Evolutionary conservation across 192 early-diverging fungal genomes (phyloP).

Genomic region (Globomyces pollinis-pini): DNA sequence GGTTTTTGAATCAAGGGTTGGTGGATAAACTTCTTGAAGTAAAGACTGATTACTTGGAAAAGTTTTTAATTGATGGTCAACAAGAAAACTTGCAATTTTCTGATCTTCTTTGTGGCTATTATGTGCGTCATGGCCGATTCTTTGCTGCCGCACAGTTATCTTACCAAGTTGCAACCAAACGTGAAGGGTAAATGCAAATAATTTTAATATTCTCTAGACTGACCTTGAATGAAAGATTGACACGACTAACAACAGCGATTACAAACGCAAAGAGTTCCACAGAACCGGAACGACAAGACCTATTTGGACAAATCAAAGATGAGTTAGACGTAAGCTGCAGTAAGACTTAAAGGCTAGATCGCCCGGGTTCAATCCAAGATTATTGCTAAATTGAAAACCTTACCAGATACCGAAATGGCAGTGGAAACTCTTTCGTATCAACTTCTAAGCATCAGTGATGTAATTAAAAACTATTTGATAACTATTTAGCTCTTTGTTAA

Average conservation of each 20-base stretch:
- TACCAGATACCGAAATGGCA: background rate
- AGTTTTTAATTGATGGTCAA: slow-evolving; percentile 13
- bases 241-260: slow-evolving; percentile 59
- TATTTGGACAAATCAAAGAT: slow-evolving; percentile 11
- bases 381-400: background rate
- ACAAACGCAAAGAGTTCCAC: slow-evolving; percentile 53
- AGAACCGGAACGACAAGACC: background rate
- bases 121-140: slow-evolving; percentile 49
- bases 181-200: too few relatives aligned
- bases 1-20: slow-evolving; percentile 45
- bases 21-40: slow-evolving; percentile 36
- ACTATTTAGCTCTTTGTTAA: slow-evolving; percentile 14
- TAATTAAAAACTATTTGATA: too few relatives aligned
- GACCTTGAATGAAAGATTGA: slow-evolving; percentile 40
- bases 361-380: background rate
- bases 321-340: slow-evolving; percentile 14
- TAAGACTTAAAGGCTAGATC: too few relatives aligned
- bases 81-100: slow-evolving; percentile 21
- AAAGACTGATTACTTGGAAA: slow-evolving; percentile 28
- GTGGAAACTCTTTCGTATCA: slow-evolving; percentile 1
- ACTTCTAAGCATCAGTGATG: too few relatives aligned
- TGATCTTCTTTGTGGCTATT: slow-evolving; percentile 63
- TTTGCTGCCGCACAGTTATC: slow-evolving; percentile 50
- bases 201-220: slow-evolving; percentile 19
- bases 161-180: slow-evolving; percentile 5